phyloP scores from a whole-genome alignment of 768 basidiomycete genomes.

The Xerocomus spinulosus region DNA sequence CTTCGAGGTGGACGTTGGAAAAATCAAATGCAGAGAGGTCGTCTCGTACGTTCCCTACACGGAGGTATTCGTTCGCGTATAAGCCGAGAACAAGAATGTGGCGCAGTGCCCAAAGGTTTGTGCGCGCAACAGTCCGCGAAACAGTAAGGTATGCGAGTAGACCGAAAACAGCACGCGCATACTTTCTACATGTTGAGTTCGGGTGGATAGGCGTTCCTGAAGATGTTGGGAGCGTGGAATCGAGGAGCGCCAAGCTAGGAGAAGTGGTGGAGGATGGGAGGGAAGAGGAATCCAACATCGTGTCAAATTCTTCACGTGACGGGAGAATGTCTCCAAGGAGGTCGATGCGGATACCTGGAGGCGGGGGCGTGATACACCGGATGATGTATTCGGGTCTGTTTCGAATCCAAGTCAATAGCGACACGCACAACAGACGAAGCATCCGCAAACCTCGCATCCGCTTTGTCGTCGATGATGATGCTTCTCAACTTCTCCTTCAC shows the following conservation, averaged over 20 bases:
- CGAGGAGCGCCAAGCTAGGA: slow-evolving; percentile 54
- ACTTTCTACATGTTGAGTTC: slow-evolving; percentile 30
- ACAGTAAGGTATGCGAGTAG: slow-evolving; percentile 51
- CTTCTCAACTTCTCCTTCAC: slow-evolving; percentile 42
- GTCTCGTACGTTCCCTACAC: slow-evolving; percentile 45
- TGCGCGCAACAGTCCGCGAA: slow-evolving; percentile 57
- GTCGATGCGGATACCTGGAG: slow-evolving; percentile 36
- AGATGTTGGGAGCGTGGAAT: slow-evolving; percentile 52
- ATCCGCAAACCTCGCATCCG: slow-evolving; percentile 30
- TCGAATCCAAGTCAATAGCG: background rate
- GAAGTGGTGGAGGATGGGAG: slow-evolving; percentile 47
- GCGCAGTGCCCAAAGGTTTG: slow-evolving; percentile 61
- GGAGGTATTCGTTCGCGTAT: slow-evolving; percentile 58
- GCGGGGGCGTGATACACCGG: slow-evolving; percentile 30
- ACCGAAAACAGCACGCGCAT: slow-evolving; percentile 58
- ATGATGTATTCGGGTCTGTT: slow-evolving; percentile 47
- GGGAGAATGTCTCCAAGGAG: slow-evolving; percentile 52
- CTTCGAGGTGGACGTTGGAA: slow-evolving; percentile 27
- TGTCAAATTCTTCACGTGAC: slow-evolving; percentile 40
- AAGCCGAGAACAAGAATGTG: slow-evolving; percentile 62
- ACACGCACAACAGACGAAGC: background rate
- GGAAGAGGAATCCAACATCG: slow-evolving; percentile 36
- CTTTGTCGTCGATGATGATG: slow-evolving; percentile 37
- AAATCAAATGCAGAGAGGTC: slow-evolving; percentile 39
- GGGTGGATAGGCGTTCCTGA: slow-evolving; percentile 18